Evolutionary conservation across 352 stramenopile genomes (phyloP).

Genomic region (Globisporangium irregulare): DNA sequence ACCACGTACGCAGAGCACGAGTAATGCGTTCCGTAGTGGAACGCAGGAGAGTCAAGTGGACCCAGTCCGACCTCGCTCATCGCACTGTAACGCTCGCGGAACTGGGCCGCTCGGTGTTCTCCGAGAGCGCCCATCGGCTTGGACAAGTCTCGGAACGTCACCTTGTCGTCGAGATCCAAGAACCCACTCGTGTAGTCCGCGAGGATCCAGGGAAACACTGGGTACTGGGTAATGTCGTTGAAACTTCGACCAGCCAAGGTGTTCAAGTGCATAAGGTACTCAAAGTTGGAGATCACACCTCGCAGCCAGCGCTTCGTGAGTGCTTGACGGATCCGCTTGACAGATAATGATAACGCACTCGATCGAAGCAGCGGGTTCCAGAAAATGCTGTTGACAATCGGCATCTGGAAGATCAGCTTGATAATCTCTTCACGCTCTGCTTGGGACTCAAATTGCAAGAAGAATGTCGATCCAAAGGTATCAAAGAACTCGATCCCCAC

Average conservation of each 20-base stretch:
- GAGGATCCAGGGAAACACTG: slow-evolving; percentile 96
- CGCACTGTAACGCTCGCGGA: slow-evolving; percentile 80
- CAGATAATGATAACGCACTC: slow-evolving; percentile 52
- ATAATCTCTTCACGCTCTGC: slow-evolving; percentile 61
- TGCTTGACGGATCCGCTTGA: slow-evolving; percentile 65
- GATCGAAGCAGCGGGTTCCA: slow-evolving; percentile 70
- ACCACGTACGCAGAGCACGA: slow-evolving; percentile 95
- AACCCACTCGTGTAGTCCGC: slow-evolving; percentile 85
- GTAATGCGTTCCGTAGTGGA: slow-evolving; percentile 98
- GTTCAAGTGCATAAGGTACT: slow-evolving; percentile 97
- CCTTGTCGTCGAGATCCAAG: slow-evolving; percentile 77
- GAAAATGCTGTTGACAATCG: slow-evolving; percentile 78
- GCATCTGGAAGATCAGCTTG: slow-evolving; percentile 76
- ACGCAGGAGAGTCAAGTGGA: slow-evolving; percentile 79
- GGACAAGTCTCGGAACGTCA: slow-evolving; percentile 90
- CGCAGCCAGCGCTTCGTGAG: slow-evolving; percentile 73
- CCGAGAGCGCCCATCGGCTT: slow-evolving; percentile 94
- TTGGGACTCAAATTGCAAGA: slow-evolving; percentile 61
- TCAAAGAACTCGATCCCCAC: slow-evolving; percentile 80
- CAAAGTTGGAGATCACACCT: slow-evolving; percentile 86
- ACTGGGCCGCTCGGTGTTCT: slow-evolving; percentile 74
- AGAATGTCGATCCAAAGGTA: slow-evolving; percentile 62
- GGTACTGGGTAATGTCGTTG: slow-evolving; percentile 99
- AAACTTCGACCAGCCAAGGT: slow-evolving; percentile 94
- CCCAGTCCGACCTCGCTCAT: slow-evolving; percentile 46